phyloP scores from a whole-genome alignment of 192 early-diverging fungal genomes.

The Podila minutissima region DNA sequence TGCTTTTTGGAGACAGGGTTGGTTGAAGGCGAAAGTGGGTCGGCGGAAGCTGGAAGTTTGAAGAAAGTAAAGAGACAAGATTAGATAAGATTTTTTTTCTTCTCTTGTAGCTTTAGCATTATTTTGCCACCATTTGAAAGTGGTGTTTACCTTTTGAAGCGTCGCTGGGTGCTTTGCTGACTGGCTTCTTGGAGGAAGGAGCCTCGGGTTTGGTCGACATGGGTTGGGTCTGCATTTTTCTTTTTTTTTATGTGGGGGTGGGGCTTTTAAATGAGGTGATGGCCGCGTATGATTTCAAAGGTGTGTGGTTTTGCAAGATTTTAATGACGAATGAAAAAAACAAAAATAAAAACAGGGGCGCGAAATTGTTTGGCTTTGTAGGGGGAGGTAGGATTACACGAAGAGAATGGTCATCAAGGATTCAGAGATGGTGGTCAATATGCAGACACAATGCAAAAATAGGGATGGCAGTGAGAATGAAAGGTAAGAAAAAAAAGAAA shows the following conservation, averaged over 20 bases:
- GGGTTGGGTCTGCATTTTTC: no score
- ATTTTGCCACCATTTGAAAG: no score
- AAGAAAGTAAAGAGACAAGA: background rate
- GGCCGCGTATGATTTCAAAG: no score
- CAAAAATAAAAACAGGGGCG: background rate
- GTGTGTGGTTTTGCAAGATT: no score
- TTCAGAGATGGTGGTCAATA: background rate
- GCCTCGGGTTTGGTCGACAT: no score
- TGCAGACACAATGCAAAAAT: background rate
- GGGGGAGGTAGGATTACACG: background rate
- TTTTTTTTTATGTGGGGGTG: no score
- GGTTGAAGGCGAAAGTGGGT: background rate
- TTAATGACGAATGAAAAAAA: background rate
- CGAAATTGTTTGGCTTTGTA: background rate
- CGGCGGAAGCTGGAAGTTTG: background rate
- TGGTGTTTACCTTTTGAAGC: no score
- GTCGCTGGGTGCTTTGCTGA: no score
- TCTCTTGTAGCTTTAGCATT: background rate
- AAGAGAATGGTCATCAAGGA: background rate
- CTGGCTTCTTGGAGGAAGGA: no score
- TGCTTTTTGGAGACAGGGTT: constrained; percentile 3
- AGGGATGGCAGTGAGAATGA: background rate
- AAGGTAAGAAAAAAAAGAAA: background rate
- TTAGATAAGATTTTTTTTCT: no score
- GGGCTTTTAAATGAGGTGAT: no score